Base-by-base conservation (phyloP, 192 early-diverging fungal species). In the Kickxella alabastrina region DNA sequence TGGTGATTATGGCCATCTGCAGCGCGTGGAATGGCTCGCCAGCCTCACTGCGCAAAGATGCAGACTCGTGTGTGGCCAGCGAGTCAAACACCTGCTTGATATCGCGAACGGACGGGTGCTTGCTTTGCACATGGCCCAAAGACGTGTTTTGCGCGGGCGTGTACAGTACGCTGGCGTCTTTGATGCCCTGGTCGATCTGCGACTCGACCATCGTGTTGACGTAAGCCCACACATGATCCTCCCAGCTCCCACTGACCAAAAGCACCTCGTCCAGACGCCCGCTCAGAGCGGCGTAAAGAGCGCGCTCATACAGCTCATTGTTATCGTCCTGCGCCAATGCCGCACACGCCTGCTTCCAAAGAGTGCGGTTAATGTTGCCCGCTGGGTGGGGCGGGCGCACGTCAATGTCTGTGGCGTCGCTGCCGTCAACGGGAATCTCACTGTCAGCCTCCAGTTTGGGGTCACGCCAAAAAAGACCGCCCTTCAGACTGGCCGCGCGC, bases 171-270 rank as follows among this genome's bases (percentile, higher is more conserved):
- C 34, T 22, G 17, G 60, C 23, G 27, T 60, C 57, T 0, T 22
- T 35, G 25, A 76, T 56, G 6, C 43, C 57, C 50, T 77, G 52
- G 19, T 83, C 83, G 9, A 86, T 55, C 40, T 74, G 57, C 19
- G 51, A 39, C 49, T 95, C 90, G 7, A 91, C 62, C 32, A 91
- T 62, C 1, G 85, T 74, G 57, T 82, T 86, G 41, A 87, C 91
- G 29, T 87, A 82, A 1, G 78, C 83, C 93, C 93, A 95, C 14
- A 93, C 51, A 52, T 83, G 61, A 62, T 95, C 93, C 63, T 93
- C 92, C 93, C 93, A 95, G 9, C 70, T 79, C 27, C 79, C 76
- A 56, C 92, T 92, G 3, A 87, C 91, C 23, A 82, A 72, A 12
- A 84, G 25, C 12, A 90, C 89, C 56, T 86, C 80, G 14, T 85